Evolutionary conservation across 1,284 basidiomycete genomes (phyloP).

Genomic region (Ceratobasidium sp.): DNA sequence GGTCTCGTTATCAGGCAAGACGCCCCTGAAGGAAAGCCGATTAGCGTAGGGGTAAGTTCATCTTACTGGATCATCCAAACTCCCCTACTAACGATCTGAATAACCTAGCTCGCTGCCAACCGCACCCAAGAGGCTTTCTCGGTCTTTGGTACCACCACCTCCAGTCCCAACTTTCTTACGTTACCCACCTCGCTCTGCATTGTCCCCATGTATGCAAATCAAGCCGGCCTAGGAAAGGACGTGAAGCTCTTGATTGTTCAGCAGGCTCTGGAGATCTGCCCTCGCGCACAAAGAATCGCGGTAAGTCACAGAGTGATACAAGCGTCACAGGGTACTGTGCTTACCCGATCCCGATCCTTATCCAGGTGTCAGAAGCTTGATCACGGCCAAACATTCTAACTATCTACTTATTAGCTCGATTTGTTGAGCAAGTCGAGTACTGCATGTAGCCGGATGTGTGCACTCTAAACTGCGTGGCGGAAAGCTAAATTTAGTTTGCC

Average conservation of each 20-base stretch:
- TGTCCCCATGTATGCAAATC: constrained; percentile 16
- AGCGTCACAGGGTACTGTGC: too few relatives aligned
- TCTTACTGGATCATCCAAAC: background rate
- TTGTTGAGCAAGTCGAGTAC: too few relatives aligned
- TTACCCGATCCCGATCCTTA: too few relatives aligned
- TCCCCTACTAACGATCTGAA: background rate
- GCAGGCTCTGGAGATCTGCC: constrained; percentile 31
- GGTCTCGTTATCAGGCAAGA: background rate
- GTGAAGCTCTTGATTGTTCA: constrained; percentile 7
- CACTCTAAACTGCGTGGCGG: too few relatives aligned
- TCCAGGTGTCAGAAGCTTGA: too few relatives aligned
- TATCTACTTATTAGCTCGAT: too few relatives aligned
- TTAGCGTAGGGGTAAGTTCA: constrained; percentile 1
- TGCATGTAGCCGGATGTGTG: too few relatives aligned
- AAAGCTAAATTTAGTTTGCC: too few relatives aligned
- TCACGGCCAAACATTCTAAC: too few relatives aligned
- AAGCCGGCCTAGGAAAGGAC: background rate
- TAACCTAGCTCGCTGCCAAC: constrained; percentile 23
- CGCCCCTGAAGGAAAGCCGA: background rate
- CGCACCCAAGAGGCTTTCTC: constrained; percentile 1
- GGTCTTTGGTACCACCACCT: constrained; percentile 21
- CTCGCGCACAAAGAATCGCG: constrained; percentile 15
- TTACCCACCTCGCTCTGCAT: constrained; percentile 2
- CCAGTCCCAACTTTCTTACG: background rate
- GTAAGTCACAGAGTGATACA: background rate